phyloP scores from a whole-genome alignment of 495 filamentous ascomycete genomes.

The Penicillium coprophilum region DNA sequence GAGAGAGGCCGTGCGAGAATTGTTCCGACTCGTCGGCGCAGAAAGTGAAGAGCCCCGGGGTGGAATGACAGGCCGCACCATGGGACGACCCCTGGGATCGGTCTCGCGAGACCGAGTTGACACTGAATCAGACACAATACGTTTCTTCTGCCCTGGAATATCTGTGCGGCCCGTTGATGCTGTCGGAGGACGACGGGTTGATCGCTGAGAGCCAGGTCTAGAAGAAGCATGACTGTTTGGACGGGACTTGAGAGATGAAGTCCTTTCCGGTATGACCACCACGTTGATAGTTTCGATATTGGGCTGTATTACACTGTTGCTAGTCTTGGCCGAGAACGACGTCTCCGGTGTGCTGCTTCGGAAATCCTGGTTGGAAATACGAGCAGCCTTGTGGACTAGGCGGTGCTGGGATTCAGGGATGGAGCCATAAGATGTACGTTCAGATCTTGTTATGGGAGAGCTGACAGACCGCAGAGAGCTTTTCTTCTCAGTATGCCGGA shows the following conservation, averaged over 20 bases:
- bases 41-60: constrained; percentile 65
- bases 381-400: constrained; percentile 46
- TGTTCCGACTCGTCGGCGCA: constrained; percentile 67
- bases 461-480: constrained; percentile 55
- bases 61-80: constrained; percentile 58
- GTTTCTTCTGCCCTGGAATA: constrained; percentile 29
- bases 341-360: constrained; percentile 60
- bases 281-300: constrained; percentile 62
- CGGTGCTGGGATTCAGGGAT: constrained; percentile 45
- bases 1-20: constrained; percentile 63
- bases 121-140: constrained; percentile 43
- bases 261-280: constrained; percentile 68
- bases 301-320: constrained; percentile 47
- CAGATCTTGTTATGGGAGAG: constrained; percentile 43
- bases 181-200: constrained; percentile 36
- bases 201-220: constrained; percentile 37
- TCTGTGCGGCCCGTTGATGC: constrained; percentile 39
- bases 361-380: constrained; percentile 50
- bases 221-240: constrained; percentile 41
- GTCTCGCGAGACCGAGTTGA: constrained; percentile 25
- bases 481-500: constrained; percentile 73
- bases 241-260: constrained; percentile 59
- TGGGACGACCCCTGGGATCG: constrained; percentile 29
- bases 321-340: constrained; percentile 54
- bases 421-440: constrained; percentile 46